Percentiles rank a stretch among this genome's conserved stretches.
Evolutionary conservation across 768 basidiomycete genomes (phyloP).

Genomic region (Roridomyces roridus): DNA sequence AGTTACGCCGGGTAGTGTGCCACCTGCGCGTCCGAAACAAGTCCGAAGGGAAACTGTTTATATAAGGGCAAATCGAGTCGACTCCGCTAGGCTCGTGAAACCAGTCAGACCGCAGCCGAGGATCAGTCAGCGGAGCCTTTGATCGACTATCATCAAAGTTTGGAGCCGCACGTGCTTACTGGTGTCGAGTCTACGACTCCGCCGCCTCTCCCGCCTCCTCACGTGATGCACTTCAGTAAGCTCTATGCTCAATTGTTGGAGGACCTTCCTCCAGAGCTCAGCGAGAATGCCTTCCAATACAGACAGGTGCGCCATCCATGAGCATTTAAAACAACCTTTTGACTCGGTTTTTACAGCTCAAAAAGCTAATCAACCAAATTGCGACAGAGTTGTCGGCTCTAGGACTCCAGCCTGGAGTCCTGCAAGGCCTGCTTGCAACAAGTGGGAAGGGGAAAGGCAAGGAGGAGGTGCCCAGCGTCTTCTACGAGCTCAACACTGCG

Average conservation of each 20-base stretch:
- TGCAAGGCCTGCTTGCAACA: conserved; percentile 48
- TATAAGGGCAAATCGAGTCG: too few relatives aligned
- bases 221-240: conserved; percentile 82
- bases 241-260: conserved; percentile 66
- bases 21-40: too few relatives aligned
- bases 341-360: conserved; percentile 59
- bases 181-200: too few relatives aligned
- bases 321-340: neutral
- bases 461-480: conserved; percentile 32
- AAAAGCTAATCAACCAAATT: conserved; percentile 87
- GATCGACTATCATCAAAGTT: too few relatives aligned
- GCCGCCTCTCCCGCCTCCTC: too few relatives aligned
- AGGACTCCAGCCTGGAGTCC: conserved; percentile 59
- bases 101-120: too few relatives aligned
- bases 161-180: too few relatives aligned
- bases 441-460: conserved; percentile 33
- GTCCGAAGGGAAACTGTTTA: too few relatives aligned
- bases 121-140: too few relatives aligned
- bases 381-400: conserved; percentile 77
- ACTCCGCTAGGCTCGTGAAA: too few relatives aligned
- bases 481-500: conserved; percentile 62
- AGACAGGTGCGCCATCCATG: conserved; percentile 57
- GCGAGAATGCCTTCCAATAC: conserved; percentile 84
- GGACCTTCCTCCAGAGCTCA: conserved; percentile 77
- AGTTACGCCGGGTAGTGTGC: too few relatives aligned